These are phyloP conservation scores for Fragaria iinumae DNA, from an alignment of 306 rosid genomes.

Conservation along the genomic window DNA sequence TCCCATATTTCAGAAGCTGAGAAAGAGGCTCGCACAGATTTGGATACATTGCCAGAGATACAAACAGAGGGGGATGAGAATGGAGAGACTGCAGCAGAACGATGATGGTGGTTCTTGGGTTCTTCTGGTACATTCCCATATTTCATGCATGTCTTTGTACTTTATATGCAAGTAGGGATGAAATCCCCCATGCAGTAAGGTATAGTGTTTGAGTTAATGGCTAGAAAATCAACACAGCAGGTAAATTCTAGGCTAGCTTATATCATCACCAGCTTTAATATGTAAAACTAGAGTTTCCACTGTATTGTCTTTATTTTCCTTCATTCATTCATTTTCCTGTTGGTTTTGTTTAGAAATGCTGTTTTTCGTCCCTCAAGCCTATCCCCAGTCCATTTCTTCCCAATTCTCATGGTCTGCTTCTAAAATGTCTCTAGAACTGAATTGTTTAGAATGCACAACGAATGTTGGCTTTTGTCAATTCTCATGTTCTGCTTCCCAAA, in stretches of 20 bases:
- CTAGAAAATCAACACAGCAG: conserved; percentile 38
- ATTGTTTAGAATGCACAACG: background rate
- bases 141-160: conserved; percentile 20
- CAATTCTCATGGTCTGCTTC: background rate
- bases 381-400: background rate
- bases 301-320: background rate
- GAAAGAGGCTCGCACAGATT: conserved; percentile 53
- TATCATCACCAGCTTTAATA: conserved; percentile 29
- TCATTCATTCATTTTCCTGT: background rate
- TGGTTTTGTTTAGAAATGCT: background rate
- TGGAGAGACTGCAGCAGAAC: conserved; percentile 68
- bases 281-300: conserved; percentile 43
- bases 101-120: conserved; percentile 18
- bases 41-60: conserved; percentile 63
- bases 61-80: conserved; percentile 47
- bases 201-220: conserved; percentile 29
- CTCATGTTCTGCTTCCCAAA: too few species aligned
- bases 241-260: conserved; percentile 38
- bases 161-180: conserved; percentile 13
- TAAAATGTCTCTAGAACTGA: background rate
- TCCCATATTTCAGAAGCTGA: conserved; percentile 40
- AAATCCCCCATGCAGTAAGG: conserved; percentile 13
- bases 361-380: background rate
- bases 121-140: conserved; percentile 22
- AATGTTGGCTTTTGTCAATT: background rate